Evolutionary conservation across 2,329 filamentous ascomycete genomes (phyloP).

Genomic region (Arthrinium phaeospermum): DNA sequence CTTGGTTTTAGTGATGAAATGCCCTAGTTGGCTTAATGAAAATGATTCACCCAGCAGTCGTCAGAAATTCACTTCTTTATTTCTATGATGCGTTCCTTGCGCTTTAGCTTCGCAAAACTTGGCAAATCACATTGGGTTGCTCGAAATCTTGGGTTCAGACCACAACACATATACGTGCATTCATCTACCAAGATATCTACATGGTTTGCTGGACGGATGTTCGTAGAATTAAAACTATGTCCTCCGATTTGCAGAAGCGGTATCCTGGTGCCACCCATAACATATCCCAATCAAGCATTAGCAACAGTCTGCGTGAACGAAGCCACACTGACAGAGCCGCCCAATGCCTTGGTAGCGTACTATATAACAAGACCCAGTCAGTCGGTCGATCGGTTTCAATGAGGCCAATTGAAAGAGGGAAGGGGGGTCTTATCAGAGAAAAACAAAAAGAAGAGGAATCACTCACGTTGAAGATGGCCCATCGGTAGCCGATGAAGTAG

Average conservation of each 20-base stretch:
- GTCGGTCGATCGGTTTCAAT: background rate
- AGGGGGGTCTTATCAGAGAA: background rate
- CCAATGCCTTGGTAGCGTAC: constrained; percentile 19
- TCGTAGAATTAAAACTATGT: background rate
- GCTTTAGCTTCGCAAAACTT: background rate
- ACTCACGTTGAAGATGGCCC: constrained; percentile 50
- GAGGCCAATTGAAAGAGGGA: background rate
- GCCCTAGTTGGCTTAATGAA: background rate
- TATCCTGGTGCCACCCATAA: background rate
- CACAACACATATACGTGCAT: background rate
- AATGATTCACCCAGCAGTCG: background rate
- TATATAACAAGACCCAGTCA: background rate
- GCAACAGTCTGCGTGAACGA: constrained; percentile 18
- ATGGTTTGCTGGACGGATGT: too few species aligned
- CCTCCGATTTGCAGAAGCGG: background rate
- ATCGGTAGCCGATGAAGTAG: constrained; percentile 56
- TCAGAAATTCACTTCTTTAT: background rate
- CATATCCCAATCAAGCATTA: background rate
- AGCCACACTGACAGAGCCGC: constrained; percentile 18
- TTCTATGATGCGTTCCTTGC: background rate
- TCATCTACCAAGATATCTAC: background rate
- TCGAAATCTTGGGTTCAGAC: background rate
- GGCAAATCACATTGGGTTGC: background rate
- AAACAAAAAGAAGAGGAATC: background rate
- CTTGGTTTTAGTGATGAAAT: background rate